A percentile compares a stretch with the other conserved stretches of the same genome.
These are phyloP conservation scores for Zygosaccharomyces kombuchaensis DNA, from an alignment of 805 yeast genomes.

Conservation along the genomic window DNA sequence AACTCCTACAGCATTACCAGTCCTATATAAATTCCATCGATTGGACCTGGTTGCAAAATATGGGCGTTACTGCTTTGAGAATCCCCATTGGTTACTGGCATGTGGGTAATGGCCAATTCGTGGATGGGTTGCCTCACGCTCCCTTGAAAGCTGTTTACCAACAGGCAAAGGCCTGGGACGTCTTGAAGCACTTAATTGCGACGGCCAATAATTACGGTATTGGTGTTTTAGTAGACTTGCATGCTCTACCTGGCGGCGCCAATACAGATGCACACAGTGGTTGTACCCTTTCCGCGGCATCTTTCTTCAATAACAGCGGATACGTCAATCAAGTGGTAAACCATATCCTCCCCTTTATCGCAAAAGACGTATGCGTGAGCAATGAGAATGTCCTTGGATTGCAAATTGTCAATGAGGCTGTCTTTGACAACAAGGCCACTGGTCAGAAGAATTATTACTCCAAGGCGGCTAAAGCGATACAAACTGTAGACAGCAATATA, in stretches of 20 bases:
- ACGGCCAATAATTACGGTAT: conserved; percentile 61
- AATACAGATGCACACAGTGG: conserved; percentile 86
- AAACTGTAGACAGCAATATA: conserved; percentile 48
- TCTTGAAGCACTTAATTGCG: conserved; percentile 50
- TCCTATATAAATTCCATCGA: conserved; percentile 61
- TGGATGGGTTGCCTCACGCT: conserved; percentile 57
- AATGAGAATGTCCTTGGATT: conserved; percentile 74
- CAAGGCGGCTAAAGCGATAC: conserved; percentile 57
- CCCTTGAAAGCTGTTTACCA: conserved; percentile 51
- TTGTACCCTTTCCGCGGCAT: conserved; percentile 32
- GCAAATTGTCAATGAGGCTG: conserved; percentile 84
- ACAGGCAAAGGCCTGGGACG: conserved; percentile 61
- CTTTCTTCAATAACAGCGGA: conserved; percentile 40
- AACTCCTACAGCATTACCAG: conserved; percentile 63
- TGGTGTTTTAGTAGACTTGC: conserved; percentile 77
- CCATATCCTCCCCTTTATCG: conserved; percentile 54
- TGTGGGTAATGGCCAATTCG: conserved; percentile 57
- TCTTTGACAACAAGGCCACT: conserved; percentile 50
- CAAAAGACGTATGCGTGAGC: conserved; percentile 46
- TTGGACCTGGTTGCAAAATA: conserved; percentile 67
- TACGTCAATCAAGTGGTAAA: conserved; percentile 43
- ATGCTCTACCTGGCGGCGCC: conserved; percentile 91
- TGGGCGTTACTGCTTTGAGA: conserved; percentile 73
- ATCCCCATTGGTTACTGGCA: conserved; percentile 93
- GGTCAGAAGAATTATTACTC: conserved; percentile 58